Evolutionary conservation across 2,329 filamentous ascomycete genomes (phyloP), one percentile per base, ranked within the genome.

Genomic region (Alternaria metachromatica): DNA sequence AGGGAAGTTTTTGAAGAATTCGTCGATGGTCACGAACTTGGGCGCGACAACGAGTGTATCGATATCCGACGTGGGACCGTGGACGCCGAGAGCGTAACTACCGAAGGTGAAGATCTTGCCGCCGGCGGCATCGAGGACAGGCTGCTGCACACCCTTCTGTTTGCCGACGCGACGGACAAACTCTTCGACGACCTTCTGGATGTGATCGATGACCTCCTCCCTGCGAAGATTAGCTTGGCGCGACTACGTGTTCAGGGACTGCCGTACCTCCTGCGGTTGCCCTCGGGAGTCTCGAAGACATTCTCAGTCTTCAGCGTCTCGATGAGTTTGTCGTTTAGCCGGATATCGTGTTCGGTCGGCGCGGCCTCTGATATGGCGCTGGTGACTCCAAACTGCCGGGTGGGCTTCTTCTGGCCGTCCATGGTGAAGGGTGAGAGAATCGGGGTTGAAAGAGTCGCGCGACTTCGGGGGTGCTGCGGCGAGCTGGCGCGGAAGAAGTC

Each of bases 61-160:
- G 73, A 99, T 98, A 88, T 99, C 96, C 50, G 96, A 98, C 55
- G 94, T 86, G 48, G 96, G 96, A 6, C 94, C 94, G 80, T 92
- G 97, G 23, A 98, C 96, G 64, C 96, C 96, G 12, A 99, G 86
- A 43, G 94, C 91, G 80, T 95, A 99, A 81, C 96, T 98, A 68
- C 96, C 96, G 80, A 96, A 99, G 1, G 95, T 96, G 80, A 97
- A 97, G 70, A 99, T 90, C 82, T 95, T 96, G 68, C 94, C 96
- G 57, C 94, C 92, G 6, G 94, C 92, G 75, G 91, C 90, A 71
- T 94, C 92, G 49, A 96, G 87, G 49, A 96, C 87, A 30, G 90
- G 89, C 46, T 92, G 88, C 49, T 94, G 91, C 55, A 95, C 85
- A 55, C 86, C 90, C 79, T 91, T 94, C 74, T 88, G 86, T 69